Evolutionary conservation across 306 rosid species (phyloP).

Genomic region (Cucurbita maxima): DNA sequence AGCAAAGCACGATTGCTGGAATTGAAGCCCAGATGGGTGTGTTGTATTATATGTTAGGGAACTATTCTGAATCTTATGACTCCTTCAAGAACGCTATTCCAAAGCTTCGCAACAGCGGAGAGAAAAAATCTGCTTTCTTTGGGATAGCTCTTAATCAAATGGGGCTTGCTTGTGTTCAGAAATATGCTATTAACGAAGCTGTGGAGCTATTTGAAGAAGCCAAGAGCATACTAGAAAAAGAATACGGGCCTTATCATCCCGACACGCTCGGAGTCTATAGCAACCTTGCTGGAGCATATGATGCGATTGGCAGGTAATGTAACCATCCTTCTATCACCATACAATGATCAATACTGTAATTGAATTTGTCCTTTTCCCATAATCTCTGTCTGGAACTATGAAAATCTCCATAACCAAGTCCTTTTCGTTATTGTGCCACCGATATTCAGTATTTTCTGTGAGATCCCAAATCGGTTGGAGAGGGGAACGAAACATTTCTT

Average conservation of each 20-base stretch:
- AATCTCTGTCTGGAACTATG: neutral
- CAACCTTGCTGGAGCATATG: slow-evolving; percentile 92
- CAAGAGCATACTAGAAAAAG: slow-evolving; percentile 44
- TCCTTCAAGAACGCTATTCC: slow-evolving; percentile 49
- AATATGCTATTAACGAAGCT: slow-evolving; percentile 45
- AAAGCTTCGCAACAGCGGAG: slow-evolving; percentile 72
- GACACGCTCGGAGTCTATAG: slow-evolving; percentile 87
- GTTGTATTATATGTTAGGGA: slow-evolving; percentile 55
- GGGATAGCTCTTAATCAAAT: slow-evolving; percentile 84
- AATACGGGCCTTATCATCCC: slow-evolving; percentile 63
- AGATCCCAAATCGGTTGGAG: too few relatives aligned
- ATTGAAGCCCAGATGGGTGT: slow-evolving; percentile 97
- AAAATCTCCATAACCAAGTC: neutral
- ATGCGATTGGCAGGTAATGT: slow-evolving; percentile 79
- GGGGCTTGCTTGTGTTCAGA: slow-evolving; percentile 87
- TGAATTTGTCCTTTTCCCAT: neutral
- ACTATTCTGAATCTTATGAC: slow-evolving; percentile 52
- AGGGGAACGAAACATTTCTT: too few relatives aligned
- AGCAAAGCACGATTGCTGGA: slow-evolving; percentile 70
- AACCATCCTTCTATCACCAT: neutral
- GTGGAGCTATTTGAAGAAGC: slow-evolving; percentile 76
- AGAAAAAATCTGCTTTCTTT: slow-evolving; percentile 73
- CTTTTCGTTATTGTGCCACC: neutral
- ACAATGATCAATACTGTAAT: neutral
- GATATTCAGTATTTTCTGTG: neutral